Conservation (phyloP, 2,329 filamentous ascomycete genomes). For the Pseudogymnoascus sp. region DNA sequence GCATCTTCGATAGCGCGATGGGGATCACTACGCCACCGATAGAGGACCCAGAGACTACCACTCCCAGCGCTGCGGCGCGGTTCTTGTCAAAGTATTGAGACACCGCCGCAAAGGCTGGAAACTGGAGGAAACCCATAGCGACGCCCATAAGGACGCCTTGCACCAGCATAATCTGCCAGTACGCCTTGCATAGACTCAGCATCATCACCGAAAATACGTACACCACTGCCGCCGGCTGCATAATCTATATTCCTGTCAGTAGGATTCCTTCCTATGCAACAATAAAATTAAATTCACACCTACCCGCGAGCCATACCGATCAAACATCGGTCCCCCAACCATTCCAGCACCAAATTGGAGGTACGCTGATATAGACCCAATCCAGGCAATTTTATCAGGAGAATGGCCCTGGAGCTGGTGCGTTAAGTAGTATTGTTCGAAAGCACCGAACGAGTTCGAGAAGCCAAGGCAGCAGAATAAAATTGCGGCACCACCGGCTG, state of each 20-base stretch:
- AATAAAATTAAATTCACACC: conserved; percentile 21
- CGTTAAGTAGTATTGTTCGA: conserved; percentile 47
- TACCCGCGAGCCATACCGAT: conserved; percentile 50
- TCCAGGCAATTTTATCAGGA: conserved; percentile 47
- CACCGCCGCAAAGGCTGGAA: conserved; percentile 32
- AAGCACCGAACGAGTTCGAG: conserved; percentile 39
- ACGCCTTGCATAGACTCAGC: conserved; percentile 44
- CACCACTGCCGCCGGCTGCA: conserved; percentile 33
- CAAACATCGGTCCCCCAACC: conserved; percentile 50
- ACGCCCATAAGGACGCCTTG: conserved; percentile 37
- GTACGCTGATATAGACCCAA: conserved; percentile 44
- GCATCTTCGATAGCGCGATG: conserved; percentile 45
- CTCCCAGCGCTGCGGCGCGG: conserved; percentile 36
- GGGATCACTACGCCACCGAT: conserved; percentile 48
- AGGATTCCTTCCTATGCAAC: conserved; percentile 26
- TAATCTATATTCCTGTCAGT: conserved; percentile 20
- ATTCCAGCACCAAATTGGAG: conserved; percentile 43
- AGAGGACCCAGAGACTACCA: conserved; percentile 33
- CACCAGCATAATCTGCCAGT: conserved; percentile 41
- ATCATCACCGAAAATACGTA: conserved; percentile 55
- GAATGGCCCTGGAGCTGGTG: conserved; percentile 38
- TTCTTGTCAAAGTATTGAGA: conserved; percentile 38
- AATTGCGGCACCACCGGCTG: conserved; percentile 9
- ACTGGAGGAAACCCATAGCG: conserved; percentile 33
- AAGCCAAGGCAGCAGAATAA: conserved; percentile 27